These are phyloP conservation scores for Heteromeles arbutifolia DNA, from an alignment of 306 rosid species.

Conservation along the genomic window DNA sequence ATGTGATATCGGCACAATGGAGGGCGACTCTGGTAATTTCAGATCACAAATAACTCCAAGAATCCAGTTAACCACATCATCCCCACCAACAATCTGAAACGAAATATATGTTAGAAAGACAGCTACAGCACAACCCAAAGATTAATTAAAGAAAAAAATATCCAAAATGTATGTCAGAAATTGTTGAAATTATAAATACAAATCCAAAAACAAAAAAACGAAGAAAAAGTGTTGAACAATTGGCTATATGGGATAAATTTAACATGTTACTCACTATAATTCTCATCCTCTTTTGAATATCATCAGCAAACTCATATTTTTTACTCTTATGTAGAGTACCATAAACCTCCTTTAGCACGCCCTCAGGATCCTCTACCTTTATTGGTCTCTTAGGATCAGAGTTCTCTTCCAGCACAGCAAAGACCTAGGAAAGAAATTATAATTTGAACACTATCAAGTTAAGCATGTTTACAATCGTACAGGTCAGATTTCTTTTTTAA, in stretches of 20 bases:
- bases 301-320: no score
- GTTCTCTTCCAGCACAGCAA: not conserved
- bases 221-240: not conserved
- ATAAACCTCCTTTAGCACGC: not conserved
- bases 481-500: not conserved
- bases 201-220: not conserved
- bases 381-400: not conserved
- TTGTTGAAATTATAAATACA: not conserved
- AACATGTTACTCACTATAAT: no score
- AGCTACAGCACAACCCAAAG: not conserved
- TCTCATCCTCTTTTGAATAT: no score
- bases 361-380: not conserved
- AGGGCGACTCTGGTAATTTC: not conserved
- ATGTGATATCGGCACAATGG: not conserved
- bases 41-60: conserved; percentile 2
- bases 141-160: not conserved
- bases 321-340: no score
- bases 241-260: no score
- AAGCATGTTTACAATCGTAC: not conserved
- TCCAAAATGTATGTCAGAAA: not conserved
- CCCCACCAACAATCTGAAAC: not conserved
- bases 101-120: not conserved
- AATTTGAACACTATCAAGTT: no score
- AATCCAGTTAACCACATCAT: not conserved
- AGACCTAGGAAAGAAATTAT: not conserved